Percentiles rank a stretch among this genome's conserved stretches.
phyloP scores from a whole-genome alignment of 2,329 filamentous ascomycete species.

The Penicillium brevicompactum region DNA sequence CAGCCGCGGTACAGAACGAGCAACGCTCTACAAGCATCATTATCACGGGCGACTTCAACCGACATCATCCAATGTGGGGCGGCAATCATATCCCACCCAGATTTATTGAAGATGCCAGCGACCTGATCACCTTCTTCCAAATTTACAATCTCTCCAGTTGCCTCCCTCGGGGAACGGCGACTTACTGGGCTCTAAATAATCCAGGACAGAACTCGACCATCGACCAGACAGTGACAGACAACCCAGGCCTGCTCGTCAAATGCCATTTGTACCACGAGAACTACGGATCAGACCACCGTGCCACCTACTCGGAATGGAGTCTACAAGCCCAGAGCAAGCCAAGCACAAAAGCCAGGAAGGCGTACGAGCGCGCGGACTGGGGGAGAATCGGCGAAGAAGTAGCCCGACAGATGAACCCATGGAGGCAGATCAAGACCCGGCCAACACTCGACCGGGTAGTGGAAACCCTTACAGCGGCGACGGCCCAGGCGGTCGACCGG shows the following conservation, averaged over 20 bases:
- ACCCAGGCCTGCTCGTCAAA: conserved; percentile 13
- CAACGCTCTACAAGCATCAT: neutral
- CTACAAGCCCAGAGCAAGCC: neutral
- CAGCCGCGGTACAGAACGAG: neutral
- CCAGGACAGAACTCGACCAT: conserved; percentile 12
- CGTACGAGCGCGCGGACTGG: conserved; percentile 15
- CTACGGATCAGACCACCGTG: conserved; percentile 22
- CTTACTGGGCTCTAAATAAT: conserved; percentile 3
- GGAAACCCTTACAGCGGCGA: neutral
- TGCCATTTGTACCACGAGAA: conserved; percentile 24
- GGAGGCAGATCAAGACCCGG: conserved; percentile 10
- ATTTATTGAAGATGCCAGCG: neutral
- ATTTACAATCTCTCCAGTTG: conserved; percentile 9
- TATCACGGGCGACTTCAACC: neutral
- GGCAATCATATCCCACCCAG: neutral
- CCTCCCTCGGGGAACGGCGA: too few relatives aligned
- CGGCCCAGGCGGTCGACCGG: conserved; percentile 10
- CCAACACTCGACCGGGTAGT: conserved; percentile 5
- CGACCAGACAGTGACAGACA: conserved; percentile 18
- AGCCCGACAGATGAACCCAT: conserved; percentile 6
- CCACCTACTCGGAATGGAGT: conserved; percentile 22
- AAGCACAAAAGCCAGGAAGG: conserved; percentile 7
- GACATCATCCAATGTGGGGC: neutral
- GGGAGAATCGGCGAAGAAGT: conserved; percentile 9
- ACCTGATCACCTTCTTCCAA: neutral